Evolutionary conservation across 179 eudicot species (phyloP).

Genomic region (Nepenthes alata): DNA sequence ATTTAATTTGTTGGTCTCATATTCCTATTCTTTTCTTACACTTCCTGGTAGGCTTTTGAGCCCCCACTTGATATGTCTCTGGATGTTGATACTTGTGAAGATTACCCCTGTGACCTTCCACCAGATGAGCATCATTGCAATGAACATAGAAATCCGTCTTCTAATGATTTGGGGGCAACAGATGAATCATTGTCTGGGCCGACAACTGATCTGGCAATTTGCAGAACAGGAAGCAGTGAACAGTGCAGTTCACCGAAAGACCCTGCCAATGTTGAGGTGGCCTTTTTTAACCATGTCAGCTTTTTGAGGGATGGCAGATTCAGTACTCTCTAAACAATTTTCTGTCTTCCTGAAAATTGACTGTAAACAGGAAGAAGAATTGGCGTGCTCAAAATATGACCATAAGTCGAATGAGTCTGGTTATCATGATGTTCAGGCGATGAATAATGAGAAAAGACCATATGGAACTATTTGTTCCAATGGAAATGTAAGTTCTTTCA

Average conservation of each 20-base stretch:
- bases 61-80: constrained; percentile 81
- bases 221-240: constrained; percentile 15
- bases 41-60: constrained; percentile 65
- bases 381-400: constrained; percentile 11
- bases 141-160: constrained; percentile 22
- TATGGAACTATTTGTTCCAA: constrained; percentile 16
- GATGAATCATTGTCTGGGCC: constrained; percentile 18
- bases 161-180: constrained; percentile 24
- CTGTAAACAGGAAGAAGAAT: constrained; percentile 42
- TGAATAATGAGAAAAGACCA: constrained; percentile 13
- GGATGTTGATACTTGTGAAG: constrained; percentile 41
- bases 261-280: constrained; percentile 20
- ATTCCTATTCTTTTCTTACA: constrained; percentile 1
- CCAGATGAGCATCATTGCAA: constrained; percentile 22
- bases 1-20: background rate
- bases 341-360: constrained; percentile 20
- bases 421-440: constrained; percentile 10
- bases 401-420: constrained; percentile 17
- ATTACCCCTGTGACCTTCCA: constrained; percentile 24
- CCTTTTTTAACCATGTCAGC: constrained; percentile 2
- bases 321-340: background rate
- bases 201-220: constrained; percentile 16
- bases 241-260: constrained; percentile 14
- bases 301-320: constrained; percentile 1
- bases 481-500: constrained; percentile 35